A percentile compares a stretch with the other conserved stretches of the same genome.
Evolutionary conservation across 106 monocot genomes (phyloP).

Genomic region (Chionographis japonica): DNA sequence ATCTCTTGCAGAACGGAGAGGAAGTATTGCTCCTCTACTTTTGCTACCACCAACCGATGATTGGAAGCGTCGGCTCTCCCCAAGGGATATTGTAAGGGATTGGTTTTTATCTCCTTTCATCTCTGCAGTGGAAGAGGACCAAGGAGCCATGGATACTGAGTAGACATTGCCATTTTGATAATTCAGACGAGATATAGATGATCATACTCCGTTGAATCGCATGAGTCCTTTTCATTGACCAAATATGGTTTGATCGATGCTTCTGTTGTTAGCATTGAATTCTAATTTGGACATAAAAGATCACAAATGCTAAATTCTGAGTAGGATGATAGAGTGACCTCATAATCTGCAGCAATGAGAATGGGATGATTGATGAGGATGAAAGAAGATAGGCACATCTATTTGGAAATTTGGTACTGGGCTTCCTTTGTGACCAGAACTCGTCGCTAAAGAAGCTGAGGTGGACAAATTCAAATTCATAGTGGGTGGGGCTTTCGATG

Average conservation of each 20-base stretch:
- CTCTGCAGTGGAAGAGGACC: constrained; percentile 25
- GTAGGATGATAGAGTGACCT: constrained; percentile 25
- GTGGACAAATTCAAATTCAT: too few species aligned
- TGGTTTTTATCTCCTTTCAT: constrained; percentile 48
- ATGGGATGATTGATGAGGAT: background rate
- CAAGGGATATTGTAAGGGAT: constrained; percentile 23
- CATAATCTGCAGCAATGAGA: background rate
- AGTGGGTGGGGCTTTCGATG: too few species aligned
- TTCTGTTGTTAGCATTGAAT: constrained; percentile 45
- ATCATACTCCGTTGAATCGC: constrained; percentile 5
- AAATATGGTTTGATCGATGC: constrained; percentile 36
- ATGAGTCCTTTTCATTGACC: constrained; percentile 54
- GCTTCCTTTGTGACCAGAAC: too few species aligned
- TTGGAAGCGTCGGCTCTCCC: constrained; percentile 5
- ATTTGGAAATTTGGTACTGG: background rate
- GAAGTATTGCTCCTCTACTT: constrained; percentile 13
- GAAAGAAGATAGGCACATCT: background rate
- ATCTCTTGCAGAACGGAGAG: constrained; percentile 36
- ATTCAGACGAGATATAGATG: background rate
- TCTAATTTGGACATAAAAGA: constrained; percentile 12
- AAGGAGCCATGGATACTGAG: constrained; percentile 14
- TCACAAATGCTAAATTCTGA: constrained; percentile 44
- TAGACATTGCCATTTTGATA: constrained; percentile 8
- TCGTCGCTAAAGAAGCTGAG: too few species aligned
- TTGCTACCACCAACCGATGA: constrained; percentile 12